Conservation (phyloP, 345 rosid species). For the Eucalyptus camaldulensis region DNA sequence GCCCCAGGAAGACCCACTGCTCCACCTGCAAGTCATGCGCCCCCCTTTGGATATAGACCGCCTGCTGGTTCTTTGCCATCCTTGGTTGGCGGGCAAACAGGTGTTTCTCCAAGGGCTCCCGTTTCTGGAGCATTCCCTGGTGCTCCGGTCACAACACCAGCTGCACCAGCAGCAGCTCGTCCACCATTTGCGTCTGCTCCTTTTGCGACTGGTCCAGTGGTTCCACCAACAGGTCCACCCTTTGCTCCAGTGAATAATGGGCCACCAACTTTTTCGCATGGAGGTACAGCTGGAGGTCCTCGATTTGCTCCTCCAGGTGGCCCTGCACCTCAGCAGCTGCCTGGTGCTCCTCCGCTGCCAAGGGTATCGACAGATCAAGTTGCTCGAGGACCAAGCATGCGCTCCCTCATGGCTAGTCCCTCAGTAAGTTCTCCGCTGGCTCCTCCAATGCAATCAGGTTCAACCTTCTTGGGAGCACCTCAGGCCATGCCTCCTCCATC, state of each 20-base stretch:
- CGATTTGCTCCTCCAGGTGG: constrained; percentile 21
- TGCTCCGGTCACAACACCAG: constrained; percentile 1
- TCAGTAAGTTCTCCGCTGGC: constrained; percentile 13
- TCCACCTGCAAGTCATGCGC: constrained; percentile 34
- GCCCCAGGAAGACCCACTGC: constrained; percentile 48
- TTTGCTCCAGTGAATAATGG: constrained; percentile 38
- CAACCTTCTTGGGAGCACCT: constrained; percentile 29
- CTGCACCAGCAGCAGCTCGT: constrained; percentile 24
- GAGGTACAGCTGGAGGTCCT: constrained; percentile 17
- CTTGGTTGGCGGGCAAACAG: constrained; percentile 10
- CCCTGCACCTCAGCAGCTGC: constrained; percentile 21
- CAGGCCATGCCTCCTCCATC: constrained; percentile 10
- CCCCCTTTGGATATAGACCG: constrained; percentile 51
- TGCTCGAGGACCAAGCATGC: constrained; percentile 36
- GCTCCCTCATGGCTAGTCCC: constrained; percentile 24
- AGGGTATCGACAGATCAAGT: constrained; percentile 13
- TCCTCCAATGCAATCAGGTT: constrained; percentile 20
- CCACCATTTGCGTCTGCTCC: constrained; percentile 33
- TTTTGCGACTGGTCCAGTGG: constrained; percentile 12
- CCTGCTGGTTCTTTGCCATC: constrained; percentile 33
- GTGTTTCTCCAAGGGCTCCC: background rate
- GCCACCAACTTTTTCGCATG: constrained; percentile 19
- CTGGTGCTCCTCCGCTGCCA: constrained; percentile 35
- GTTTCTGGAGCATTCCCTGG: constrained; percentile 12
- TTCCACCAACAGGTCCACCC: background rate